phyloP scores from a whole-genome alignment of 2,329 filamentous ascomycete species.

The Colletotrichum musae region DNA sequence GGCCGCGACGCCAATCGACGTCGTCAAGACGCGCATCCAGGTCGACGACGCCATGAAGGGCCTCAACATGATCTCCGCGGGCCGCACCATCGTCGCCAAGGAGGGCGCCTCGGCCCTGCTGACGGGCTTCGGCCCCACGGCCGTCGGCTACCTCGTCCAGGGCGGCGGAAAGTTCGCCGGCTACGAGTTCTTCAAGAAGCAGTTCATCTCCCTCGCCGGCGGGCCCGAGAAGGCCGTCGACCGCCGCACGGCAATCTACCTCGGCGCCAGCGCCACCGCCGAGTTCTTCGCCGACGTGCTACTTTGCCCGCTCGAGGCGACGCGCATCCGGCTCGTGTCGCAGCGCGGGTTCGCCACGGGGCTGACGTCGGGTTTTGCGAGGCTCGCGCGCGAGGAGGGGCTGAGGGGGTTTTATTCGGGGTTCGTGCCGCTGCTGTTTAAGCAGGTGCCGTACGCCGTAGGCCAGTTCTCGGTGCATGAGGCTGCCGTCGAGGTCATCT shows the following conservation, averaged over 20 bases:
- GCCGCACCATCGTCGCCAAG: slow-evolving; percentile 81
- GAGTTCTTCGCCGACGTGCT: slow-evolving; percentile 84
- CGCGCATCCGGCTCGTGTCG: slow-evolving; percentile 82
- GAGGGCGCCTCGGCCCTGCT: slow-evolving; percentile 86
- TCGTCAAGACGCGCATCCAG: slow-evolving; percentile 93
- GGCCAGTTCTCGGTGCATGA: slow-evolving; percentile 96
- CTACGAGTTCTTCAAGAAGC: slow-evolving; percentile 96
- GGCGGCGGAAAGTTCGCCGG: slow-evolving; percentile 93
- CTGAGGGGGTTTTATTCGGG: slow-evolving; percentile 90
- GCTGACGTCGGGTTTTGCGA: slow-evolving; percentile 78
- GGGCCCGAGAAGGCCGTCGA: slow-evolving; percentile 61
- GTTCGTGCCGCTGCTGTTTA: slow-evolving; percentile 88
- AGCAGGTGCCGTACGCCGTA: slow-evolving; percentile 94
- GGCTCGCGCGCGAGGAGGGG: slow-evolving; percentile 83
- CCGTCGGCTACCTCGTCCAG: slow-evolving; percentile 90
- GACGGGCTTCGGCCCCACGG: slow-evolving; percentile 88
- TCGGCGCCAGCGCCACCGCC: slow-evolving; percentile 77
- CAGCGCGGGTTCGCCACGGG: slow-evolving; percentile 84
- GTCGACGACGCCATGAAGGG: slow-evolving; percentile 90
- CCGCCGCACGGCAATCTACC: slow-evolving; percentile 74
- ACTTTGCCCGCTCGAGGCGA: slow-evolving; percentile 92
- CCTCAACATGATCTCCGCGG: slow-evolving; percentile 84
- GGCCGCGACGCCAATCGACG: slow-evolving; percentile 71
- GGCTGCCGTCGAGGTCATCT: slow-evolving; percentile 85
- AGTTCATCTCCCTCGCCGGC: slow-evolving; percentile 79